Base-by-base conservation (phyloP, 2,329 filamentous ascomycete genomes). In the Monosporascus sp. region DNA sequence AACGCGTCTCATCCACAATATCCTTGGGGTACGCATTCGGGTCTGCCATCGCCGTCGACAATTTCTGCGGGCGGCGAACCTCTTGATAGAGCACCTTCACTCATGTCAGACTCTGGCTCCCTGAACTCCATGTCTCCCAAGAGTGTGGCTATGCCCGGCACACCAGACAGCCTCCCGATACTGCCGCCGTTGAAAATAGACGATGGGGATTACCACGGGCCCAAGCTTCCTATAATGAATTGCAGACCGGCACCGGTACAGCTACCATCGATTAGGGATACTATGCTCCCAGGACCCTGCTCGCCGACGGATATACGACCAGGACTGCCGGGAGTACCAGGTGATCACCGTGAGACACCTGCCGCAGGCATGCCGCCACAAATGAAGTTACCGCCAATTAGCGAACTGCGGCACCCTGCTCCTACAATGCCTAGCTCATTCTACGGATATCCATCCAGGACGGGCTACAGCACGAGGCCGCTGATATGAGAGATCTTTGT, bases 61-160 rank as follows among this genome's bases (percentile, higher is more conserved):
- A 64, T 68, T 27, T 73, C 73, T 0, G 89, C 86, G 2, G 73
- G 77, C 54, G 71, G 75, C 49, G 77, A 79, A 19, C 80, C 76
- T 2, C 73, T 80, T 17, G 85, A 87, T 45, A 76, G 77, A 31
- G 82, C 85, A 5, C 86, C 86, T 7, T 88, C 87, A 1, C 77
- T 90, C 57, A 77, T 89, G 49, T 91, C 88, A 0, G 90, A 94
- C 67, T 75, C 76, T 27, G 80, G 81, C 57, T 87, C 85, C 1
- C 77, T 81, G 52, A 82, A 83, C 65, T 84, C 84, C 4, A 79
- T 79, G 31, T 86, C 85, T 11, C 82, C 83, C 17, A 63, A 73
- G 64, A 64, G 65, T 58, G 54, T 71, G 49, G 66, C 69, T 41
- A 61, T 50, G 64, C 71, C 52, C 68, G 71, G 8, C 63, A 70